These are phyloP conservation scores for Lagerstroemia speciosa DNA, from an alignment of 345 rosid genomes.

Conservation along the genomic window DNA sequence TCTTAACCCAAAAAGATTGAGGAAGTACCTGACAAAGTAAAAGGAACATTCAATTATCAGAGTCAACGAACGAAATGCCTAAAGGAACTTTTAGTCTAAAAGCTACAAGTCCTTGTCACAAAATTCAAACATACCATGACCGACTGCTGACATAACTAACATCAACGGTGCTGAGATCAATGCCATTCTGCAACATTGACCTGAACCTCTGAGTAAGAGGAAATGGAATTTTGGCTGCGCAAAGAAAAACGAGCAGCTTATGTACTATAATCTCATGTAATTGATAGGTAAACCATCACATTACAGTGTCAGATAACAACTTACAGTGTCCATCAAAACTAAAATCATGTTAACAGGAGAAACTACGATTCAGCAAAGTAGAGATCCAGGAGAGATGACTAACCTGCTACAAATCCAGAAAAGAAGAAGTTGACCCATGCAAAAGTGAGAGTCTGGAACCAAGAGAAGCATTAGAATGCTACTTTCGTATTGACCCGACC, in stretches of 20 bases:
- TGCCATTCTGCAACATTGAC: constrained; percentile 97
- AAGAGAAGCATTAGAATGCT: constrained; percentile 12
- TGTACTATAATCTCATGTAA: neutral
- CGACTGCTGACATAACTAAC: constrained; percentile 99
- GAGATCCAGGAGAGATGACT: constrained; percentile 6
- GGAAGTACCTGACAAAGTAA: constrained; percentile 62
- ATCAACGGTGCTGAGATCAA: constrained; percentile 96
- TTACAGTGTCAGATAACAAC: neutral
- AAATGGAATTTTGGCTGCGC: constrained; percentile 89
- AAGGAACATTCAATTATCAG: constrained; percentile 10
- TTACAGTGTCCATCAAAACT: neutral
- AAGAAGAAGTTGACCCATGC: constrained; percentile 99
- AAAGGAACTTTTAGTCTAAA: neutral
- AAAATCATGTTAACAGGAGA: neutral
- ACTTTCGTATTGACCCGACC: constrained; percentile 9
- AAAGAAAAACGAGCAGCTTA: constrained; percentile 3
- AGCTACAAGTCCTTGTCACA: neutral
- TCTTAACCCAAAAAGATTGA: constrained; percentile 93
- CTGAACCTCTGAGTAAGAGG: constrained; percentile 98
- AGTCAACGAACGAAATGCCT: constrained; percentile 4
- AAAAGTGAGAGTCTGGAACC: constrained; percentile 81
- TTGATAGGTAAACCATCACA: neutral
- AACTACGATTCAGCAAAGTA: neutral
- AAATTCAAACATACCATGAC: constrained; percentile 53
- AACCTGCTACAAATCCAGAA: constrained; percentile 98